Evolutionary conservation across 148 eudicot genomes (phyloP).

Genomic region (Fagopyrum homotropicum): DNA sequence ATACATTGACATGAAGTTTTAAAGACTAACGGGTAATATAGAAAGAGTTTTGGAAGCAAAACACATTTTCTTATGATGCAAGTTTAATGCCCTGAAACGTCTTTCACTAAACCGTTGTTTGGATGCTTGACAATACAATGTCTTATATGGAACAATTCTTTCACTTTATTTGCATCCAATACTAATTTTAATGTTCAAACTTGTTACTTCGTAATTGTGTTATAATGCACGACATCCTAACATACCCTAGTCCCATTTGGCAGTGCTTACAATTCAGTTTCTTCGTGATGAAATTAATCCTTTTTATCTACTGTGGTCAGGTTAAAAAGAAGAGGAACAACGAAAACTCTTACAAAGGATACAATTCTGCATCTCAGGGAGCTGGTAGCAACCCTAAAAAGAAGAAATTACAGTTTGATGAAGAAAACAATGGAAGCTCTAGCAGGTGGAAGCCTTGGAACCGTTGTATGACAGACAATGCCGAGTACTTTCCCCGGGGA

Average conservation of each 20-base stretch:
- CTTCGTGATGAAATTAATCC: not conserved
- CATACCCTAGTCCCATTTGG: not conserved
- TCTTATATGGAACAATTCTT: no score
- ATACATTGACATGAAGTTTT: not conserved
- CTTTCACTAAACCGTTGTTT: no score
- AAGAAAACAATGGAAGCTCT: slow-evolving; percentile 24
- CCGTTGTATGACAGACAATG: slow-evolving; percentile 68
- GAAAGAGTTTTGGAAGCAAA: no score
- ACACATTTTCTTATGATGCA: no score
- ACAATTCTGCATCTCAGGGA: slow-evolving; percentile 50
- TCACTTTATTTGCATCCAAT: no score
- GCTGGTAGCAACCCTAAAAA: slow-evolving; percentile 35
- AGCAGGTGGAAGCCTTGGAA: slow-evolving; percentile 43
- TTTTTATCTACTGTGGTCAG: slow-evolving; percentile 21
- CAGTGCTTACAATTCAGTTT: not conserved
- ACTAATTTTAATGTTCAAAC: no score
- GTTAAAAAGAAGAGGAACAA: slow-evolving; percentile 38
- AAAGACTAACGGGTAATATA: not conserved
- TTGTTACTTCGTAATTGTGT: no score
- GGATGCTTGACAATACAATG: no score
- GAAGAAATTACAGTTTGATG: slow-evolving; percentile 35
- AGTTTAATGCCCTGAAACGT: no score
- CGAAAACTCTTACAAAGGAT: slow-evolving; percentile 24
- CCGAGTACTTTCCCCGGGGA: slow-evolving; percentile 32
- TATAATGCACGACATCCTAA: no score